Conservation (phyloP, 2,329 filamentous ascomycete genomes). For the Aureobasidium zeae region DNA sequence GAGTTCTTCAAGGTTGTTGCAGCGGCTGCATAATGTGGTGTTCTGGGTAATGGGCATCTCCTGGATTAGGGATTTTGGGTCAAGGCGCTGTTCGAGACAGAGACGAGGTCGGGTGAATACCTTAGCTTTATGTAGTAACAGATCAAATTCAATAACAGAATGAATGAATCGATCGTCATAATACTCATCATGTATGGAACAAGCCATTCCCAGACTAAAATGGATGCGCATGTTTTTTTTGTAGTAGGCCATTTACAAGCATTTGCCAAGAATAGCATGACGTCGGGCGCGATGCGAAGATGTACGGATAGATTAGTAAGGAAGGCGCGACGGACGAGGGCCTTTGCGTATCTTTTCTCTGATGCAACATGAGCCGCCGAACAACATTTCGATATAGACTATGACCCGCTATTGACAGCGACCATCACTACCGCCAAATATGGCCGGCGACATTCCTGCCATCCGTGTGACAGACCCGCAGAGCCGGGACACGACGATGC, state of each 20-base stretch:
- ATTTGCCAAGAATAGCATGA: conserved; percentile 14
- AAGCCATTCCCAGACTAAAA: no score
- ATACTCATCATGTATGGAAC: not conserved
- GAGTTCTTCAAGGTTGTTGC: conserved; percentile 8
- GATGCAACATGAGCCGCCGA: not conserved
- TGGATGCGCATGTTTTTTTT: not conserved
- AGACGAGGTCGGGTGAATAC: conserved; percentile 5
- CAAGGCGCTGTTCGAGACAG: conserved; percentile 7
- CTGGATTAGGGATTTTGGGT: conserved; percentile 4
- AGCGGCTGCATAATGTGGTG: conserved; percentile 17
- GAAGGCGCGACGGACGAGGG: conserved; percentile 4
- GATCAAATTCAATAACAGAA: conserved; percentile 4
- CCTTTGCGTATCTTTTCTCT: not conserved
- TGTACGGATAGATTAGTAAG: no score
- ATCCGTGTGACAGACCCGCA: conserved; percentile 39
- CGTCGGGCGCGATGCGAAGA: not conserved
- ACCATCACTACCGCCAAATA: conserved; percentile 18
- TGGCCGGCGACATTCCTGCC: conserved; percentile 33
- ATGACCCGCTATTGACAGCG: conserved; percentile 5
- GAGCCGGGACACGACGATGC: conserved; percentile 26
- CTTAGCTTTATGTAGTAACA: conserved; percentile 6
- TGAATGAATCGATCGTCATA: not conserved
- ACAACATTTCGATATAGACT: conserved; percentile 2
- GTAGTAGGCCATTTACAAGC: not conserved
- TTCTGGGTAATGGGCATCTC: conserved; percentile 16